phyloP scores from a whole-genome alignment of 192 early-diverging fungal species.

The Coemansia sp. region DNA sequence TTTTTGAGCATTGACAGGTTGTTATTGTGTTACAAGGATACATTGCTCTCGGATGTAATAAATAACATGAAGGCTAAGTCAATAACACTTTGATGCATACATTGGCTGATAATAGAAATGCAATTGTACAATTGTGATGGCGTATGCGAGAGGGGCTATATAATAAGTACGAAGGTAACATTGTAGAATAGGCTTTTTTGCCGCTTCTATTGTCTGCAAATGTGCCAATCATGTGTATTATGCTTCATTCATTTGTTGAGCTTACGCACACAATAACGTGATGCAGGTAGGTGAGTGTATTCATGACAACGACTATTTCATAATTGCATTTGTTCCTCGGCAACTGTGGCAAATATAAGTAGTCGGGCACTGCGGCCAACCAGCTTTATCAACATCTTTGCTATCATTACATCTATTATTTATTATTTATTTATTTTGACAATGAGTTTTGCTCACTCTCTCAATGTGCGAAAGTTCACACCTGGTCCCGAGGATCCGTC shows the following conservation, averaged over 20 bases:
- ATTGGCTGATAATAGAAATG: neutral
- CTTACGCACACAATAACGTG: neutral
- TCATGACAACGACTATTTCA: neutral
- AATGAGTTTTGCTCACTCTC: neutral
- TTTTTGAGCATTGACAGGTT: no score
- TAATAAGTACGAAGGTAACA: neutral
- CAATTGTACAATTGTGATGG: neutral
- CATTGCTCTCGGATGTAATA: neutral
- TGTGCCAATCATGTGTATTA: neutral
- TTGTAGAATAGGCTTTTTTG: neutral
- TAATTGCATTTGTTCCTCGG: neutral
- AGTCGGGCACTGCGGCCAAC: neutral
- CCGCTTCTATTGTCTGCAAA: neutral
- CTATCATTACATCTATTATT: neutral
- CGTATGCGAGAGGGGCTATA: neutral
- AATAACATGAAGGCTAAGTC: neutral
- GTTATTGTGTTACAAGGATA: no score
- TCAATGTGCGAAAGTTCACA: neutral
- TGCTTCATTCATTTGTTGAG: neutral
- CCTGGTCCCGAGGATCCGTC: slow-evolving; percentile 13
- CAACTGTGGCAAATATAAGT: neutral
- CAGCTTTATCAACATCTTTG: neutral
- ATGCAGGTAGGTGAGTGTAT: neutral
- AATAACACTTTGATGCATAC: neutral
- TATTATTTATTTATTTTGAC: neutral